Base-by-base conservation (phyloP, 768 basidiomycete genomes). In the Coprinellus aureogranulatus region DNA sequence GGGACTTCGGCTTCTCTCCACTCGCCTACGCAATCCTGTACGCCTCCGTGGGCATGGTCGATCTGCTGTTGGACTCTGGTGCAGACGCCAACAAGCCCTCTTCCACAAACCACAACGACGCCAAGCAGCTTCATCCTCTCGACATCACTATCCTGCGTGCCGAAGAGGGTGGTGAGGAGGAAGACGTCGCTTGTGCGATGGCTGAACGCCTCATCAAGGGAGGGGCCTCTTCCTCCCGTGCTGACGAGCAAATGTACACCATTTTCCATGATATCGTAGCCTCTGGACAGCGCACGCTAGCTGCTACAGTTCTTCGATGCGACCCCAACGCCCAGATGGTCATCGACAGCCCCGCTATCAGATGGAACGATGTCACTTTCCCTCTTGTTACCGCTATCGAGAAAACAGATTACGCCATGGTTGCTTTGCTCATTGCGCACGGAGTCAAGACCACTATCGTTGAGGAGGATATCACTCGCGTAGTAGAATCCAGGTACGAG, bases 1-100 rank as follows among this genome's bases (percentile, higher is more conserved):
- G 85, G 85, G 85, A 86, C 64, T 77, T 80, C 55, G 74, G 75
- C 3, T 78, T 83, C 58, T 77, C 80, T 1, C 76, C 86, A 2
- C 72, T 86, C 26, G 70, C 70, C 26, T 82, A 81, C 62, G 84
- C 79, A 2, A 75, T 81, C 42, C 64, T 83, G 4, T 80, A 72
- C 23, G 81, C 75, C 1, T 80, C 80, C 1, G 56, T 77, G 1
- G 64, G 67, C 2, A 73, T 77, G 27, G 66, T 86, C 2, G 79
- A 83, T 10, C 68, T 68, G 1, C 77, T 86, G 14, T 62, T 86
- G 45, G 67, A 64, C 5, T 76, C 71, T 0, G 83, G 81, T 1
- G 81, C 83, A 0, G 78, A 84, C 61, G 70, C 70, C 20, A 76
- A 75, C 27, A 48, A 69, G 12, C 64, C 75, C 0, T 68, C 72